Evolutionary conservation across 2,329 filamentous ascomycete genomes (phyloP), one percentile per base, ranked within the genome.

Genomic region (Diaporthe batatas): DNA sequence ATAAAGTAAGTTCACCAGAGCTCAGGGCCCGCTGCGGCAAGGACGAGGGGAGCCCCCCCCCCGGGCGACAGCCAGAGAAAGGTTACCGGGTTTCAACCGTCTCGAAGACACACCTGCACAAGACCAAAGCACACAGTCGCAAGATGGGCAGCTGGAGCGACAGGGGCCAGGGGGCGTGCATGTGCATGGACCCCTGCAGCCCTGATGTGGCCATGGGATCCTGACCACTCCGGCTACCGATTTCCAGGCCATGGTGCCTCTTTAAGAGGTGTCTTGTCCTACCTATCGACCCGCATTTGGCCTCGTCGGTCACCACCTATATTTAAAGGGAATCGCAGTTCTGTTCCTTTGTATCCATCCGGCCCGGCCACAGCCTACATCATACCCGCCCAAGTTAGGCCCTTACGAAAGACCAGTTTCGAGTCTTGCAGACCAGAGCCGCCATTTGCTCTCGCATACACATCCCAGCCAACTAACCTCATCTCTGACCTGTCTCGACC

Each of bases 361-460:
- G 65, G 47, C 47, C 65, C 34, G 44, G 39, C 57, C 55, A 36
- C 44, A 54, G 42, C 62, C 32, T 42, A 47, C 32, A 42, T 34
- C 59, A 68, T 59, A 49, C 67, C 32, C 69, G 62, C 36, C 67
- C 70, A 54, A 67, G 16, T 32, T 47, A 32, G 70, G 71, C 73
- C 73, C 53, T 73, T 53, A 62, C 71, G 34, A 57, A 36, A 44
- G 73, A 73, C 73, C 71, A 53, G 73, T 74, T 73, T 74, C 73
- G 73, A 68, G 29, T 47, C 54, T 32, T 18, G 32, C 71, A 64
- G 64, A 71, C 47, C 58, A 44, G 36, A 55, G 42, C 23, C 29
- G 25, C 54, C 42, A 57, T 64, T 62, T 64, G 59, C 64, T 71
- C 58, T 67, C 54, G 10, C 36, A 23, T 18, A 34, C 21, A 55